Conservation (phyloP, 345 rosid species). For the Fremontodendron californicum region DNA sequence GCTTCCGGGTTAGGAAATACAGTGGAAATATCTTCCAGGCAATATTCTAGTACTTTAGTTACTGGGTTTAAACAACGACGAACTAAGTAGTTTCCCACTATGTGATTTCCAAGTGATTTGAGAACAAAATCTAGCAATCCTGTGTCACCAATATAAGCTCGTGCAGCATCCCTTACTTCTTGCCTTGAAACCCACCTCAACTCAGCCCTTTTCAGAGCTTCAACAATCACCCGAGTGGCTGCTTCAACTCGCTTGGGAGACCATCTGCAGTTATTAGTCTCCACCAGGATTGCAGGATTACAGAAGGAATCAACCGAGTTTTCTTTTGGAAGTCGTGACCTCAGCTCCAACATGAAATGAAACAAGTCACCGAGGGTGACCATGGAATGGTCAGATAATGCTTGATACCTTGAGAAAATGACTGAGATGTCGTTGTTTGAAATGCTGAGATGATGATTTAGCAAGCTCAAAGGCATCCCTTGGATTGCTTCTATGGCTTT, state of each 20-base stretch:
- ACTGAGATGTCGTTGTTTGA: constrained; percentile 42
- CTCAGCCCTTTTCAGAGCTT: constrained; percentile 57
- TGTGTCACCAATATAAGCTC: constrained; percentile 85
- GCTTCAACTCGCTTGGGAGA: constrained; percentile 81
- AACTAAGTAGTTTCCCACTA: constrained; percentile 80
- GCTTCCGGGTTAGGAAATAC: constrained; percentile 37
- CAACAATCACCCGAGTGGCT: constrained; percentile 79
- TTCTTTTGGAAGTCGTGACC: constrained; percentile 51
- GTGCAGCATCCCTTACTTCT: constrained; percentile 88
- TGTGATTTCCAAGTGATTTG: constrained; percentile 85
- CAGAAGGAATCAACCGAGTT: constrained; percentile 32
- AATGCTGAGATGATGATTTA: constrained; percentile 41
- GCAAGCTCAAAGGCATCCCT: constrained; percentile 53
- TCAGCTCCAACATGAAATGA: constrained; percentile 68
- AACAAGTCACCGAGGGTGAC: constrained; percentile 64
- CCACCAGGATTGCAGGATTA: constrained; percentile 37
- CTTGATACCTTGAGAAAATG: constrained; percentile 73
- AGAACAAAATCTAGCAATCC: constrained; percentile 86
- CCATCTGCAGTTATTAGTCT: constrained; percentile 66
- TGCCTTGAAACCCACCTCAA: constrained; percentile 83
- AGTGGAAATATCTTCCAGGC: constrained; percentile 68
- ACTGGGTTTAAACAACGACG: constrained; percentile 89
- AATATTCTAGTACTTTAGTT: constrained; percentile 80
- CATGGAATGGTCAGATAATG: constrained; percentile 49
- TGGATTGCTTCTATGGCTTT: constrained; percentile 74